Base-by-base conservation (phyloP, 139 green algal genomes). In the Astrephomene gubernaculifera region DNA sequence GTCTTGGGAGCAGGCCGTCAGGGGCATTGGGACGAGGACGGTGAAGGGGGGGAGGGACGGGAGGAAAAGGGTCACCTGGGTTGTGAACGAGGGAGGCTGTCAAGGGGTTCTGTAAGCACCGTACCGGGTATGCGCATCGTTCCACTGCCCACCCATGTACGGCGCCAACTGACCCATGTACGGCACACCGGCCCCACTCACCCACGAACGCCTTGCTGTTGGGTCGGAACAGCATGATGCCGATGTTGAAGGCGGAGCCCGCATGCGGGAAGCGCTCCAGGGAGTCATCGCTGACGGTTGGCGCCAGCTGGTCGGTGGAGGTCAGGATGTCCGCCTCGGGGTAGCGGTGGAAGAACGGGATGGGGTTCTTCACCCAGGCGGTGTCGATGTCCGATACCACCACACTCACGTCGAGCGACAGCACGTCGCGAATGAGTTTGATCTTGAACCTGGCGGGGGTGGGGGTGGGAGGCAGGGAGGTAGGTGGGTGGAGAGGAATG, bases 381-480 rank as follows among this genome's bases (percentile, higher is more conserved):
- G 94, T 96, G 92, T 98, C 95, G 38, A 97, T 96, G 85, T 98
- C 95, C n/a, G 87, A 94, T 35, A 97, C 92, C 45, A 98, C 86
- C 31, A 97, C 86, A 9, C 60, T 81, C 67, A 90, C 70, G 22
- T 87, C 79, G 33, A 90, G 79, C 4, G 41, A 27, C 52, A 90
- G 71, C 69, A 88, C 63, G n/a, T 85, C 54, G 38, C 80, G 45
- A 65, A 88, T 88, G 21, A 88, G 84, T 39, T 70, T 71, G 74
- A 88, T 88, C 84, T 88, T 88, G 64, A 69, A 68, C 61, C 83
- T 80, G 33, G 27, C 29, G 10, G 12, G 35, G 5, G 57, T 6
- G 57, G 57, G n/a, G 22, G 57, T 67, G 57, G 19, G 57, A 22
- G 17, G 57, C 19, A 22, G 57, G 17, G 19, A n/a, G 19, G 57